Evolutionary conservation across 768 basidiomycete genomes (phyloP).

Genomic region (Dendrothele bispora): DNA sequence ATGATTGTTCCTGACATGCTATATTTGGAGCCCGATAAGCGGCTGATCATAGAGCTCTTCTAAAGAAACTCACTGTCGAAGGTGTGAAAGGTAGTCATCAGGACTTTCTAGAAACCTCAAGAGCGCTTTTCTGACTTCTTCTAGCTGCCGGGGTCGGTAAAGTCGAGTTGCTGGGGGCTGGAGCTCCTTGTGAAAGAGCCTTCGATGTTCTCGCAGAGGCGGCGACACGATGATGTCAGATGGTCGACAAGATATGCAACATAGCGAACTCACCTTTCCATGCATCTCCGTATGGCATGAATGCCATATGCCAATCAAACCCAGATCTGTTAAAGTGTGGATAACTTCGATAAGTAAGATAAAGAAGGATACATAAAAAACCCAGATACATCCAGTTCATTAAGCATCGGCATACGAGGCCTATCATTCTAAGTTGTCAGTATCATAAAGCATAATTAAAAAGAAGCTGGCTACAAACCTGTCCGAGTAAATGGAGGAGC

Average conservation of each 20-base stretch:
- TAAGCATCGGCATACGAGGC: not conserved
- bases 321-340: not conserved
- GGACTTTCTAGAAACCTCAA: not conserved
- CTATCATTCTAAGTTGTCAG: too few species aligned
- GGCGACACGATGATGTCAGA: not conserved
- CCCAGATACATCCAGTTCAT: constrained; percentile 9
- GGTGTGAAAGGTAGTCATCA: not conserved
- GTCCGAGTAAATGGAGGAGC: constrained; percentile 27
- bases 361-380: constrained; percentile 8
- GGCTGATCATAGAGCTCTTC: not conserved
- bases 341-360: not conserved
- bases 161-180: not conserved
- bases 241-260: not conserved
- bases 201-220: constrained; percentile 3
- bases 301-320: not conserved
- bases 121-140: not conserved
- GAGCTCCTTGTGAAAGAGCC: not conserved
- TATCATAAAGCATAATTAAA: not conserved
- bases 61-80: not conserved
- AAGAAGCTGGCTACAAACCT: constrained; percentile 3
- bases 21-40: not conserved
- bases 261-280: not conserved
- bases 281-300: not conserved
- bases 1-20: constrained; percentile 23
- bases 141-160: not conserved